phyloP scores from a whole-genome alignment of 2,329 filamentous ascomycete genomes.

The Penicillium sp. region DNA sequence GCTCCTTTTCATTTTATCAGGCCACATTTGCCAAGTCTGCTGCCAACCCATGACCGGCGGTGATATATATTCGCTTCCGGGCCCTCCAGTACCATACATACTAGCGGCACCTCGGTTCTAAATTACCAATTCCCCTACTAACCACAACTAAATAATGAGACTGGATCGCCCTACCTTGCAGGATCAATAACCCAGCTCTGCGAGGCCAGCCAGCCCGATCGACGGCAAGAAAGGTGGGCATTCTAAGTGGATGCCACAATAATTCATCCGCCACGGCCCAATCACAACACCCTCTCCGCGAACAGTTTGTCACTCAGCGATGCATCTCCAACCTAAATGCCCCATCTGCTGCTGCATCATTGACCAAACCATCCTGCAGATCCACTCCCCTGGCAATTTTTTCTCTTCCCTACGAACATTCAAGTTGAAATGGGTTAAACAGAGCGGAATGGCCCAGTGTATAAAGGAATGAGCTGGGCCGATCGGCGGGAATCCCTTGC shows the following conservation, averaged over 20 bases:
- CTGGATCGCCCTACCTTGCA: neutral
- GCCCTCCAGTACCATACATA: no score
- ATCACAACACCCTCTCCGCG: slow-evolving; percentile 8
- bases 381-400: slow-evolving; percentile 5
- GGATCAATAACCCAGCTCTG: neutral
- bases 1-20: no score
- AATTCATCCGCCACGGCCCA: slow-evolving; percentile 4
- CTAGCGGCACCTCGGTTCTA: no score
- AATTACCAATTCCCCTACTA: neutral
- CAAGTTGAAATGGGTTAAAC: neutral
- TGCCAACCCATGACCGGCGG: no score
- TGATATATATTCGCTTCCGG: no score
- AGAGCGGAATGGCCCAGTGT: neutral
- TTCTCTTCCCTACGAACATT: neutral
- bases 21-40: no score
- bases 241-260: slow-evolving; percentile 2
- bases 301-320: slow-evolving; percentile 10
- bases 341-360: slow-evolving; percentile 5
- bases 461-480: slow-evolving; percentile 5
- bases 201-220: slow-evolving; percentile 3
- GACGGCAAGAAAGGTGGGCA: neutral
- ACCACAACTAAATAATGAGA: neutral
- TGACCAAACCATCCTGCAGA: slow-evolving; percentile 10
- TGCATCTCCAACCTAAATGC: slow-evolving; percentile 2
- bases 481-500: neutral